Base-by-base conservation (phyloP, 2,329 filamentous ascomycete genomes). In the Periconia digitata region DNA sequence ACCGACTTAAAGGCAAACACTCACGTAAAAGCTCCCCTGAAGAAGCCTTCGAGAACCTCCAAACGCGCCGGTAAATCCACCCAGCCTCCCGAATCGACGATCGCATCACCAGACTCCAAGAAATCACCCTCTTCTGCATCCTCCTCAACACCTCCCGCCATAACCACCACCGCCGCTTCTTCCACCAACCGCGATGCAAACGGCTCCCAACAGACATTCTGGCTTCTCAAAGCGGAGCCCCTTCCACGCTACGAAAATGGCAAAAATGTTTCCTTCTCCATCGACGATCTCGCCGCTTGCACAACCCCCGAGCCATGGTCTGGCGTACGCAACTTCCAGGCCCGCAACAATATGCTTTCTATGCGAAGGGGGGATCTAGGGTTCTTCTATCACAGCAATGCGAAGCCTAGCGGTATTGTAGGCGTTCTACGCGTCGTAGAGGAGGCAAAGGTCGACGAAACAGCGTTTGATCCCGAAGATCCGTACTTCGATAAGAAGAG, bases 331-430 rank as follows among this genome's bases (percentile, higher is more conserved):
- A 79, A 78, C 43, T 63, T 64, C 16, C 67, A 69, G 72, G 92
- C 92, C 6, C 84, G 90, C 21, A 97, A 96, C 64, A 90, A 96
- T 67, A 85, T 99, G 74, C 84, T 89, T 23, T 83, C 85, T 8
- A 99, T 99, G 94, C 91, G 89, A 61, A 85, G 85, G 47, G 92
- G 92, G 43, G 94, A 99, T 66, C 79, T 92, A 24, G 92, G 91
- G 21, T 97, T 99, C 75, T 97, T 99, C 75, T 97, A 97, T 68
- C 92, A 96, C 72, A 95, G 89, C 40, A 95, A 94, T 63, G 94
- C 89, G 73, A 95, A 95, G 68, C 82, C 86, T 20, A 91, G 92
- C 0, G 92, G 89, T 2, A 90, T 97, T 40, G 90, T 86, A 1
- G 92, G 92, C 1, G 83, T 86, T 16, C 92, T 96, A 87, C 88